Evolutionary conservation across 768 basidiomycete genomes (phyloP).

Genomic region (Daedaleopsis nitida): DNA sequence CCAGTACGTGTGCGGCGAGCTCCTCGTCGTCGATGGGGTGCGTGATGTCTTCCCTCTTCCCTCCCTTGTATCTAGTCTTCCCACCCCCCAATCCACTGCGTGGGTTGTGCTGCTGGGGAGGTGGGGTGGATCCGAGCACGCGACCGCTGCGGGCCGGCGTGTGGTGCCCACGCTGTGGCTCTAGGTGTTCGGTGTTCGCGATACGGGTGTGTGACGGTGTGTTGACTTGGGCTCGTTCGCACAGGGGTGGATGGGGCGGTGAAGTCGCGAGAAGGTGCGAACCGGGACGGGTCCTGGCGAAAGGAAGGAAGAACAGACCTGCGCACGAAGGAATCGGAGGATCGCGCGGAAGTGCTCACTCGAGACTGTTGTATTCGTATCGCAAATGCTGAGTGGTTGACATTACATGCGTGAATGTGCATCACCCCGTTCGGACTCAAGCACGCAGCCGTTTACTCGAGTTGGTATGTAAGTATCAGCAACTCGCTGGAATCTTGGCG

Average conservation of each 20-base stretch:
- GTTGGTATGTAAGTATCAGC: no score
- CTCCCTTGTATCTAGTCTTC: neutral
- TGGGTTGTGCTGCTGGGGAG: neutral
- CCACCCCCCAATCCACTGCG: neutral
- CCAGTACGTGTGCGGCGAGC: conserved; percentile 70
- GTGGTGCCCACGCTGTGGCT: neutral
- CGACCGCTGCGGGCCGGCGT: neutral
- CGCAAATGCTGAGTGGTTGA: no score
- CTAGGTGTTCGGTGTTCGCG: neutral
- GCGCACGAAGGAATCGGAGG: no score
- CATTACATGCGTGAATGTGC: no score
- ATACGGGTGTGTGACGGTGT: no score
- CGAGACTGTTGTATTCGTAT: no score
- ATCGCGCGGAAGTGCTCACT: no score
- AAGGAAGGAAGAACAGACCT: neutral
- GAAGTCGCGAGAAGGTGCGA: neutral
- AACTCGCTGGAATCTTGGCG: no score
- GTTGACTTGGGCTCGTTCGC: no score
- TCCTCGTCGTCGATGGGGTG: conserved; percentile 69
- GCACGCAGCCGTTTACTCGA: no score
- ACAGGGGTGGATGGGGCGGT: conserved; percentile 28
- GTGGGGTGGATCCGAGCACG: neutral
- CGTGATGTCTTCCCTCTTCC: conserved; percentile 31
- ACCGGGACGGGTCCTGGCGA: no score
- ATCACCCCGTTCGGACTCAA: no score